These are phyloP conservation scores for Capronia coronata DNA, from an alignment of 2,329 filamentous ascomycete species.

Conservation along the genomic window DNA sequence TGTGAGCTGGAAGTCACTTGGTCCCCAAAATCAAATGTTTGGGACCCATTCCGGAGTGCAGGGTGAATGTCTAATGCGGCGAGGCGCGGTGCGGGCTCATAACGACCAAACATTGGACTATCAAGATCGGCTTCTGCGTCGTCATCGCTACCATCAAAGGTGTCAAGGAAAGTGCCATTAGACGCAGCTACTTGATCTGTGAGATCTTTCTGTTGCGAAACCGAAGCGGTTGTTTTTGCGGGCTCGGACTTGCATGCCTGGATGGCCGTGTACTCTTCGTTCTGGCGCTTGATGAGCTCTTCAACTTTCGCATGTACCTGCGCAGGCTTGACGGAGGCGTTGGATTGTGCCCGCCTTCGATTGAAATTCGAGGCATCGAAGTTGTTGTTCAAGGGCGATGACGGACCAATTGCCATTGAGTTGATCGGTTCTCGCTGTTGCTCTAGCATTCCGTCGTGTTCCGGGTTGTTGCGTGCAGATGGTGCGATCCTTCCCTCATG, in stretches of 20 bases:
- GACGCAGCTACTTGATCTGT: slow-evolving; percentile 15
- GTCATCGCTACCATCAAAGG: slow-evolving; percentile 34
- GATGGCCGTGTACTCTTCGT: slow-evolving; percentile 24
- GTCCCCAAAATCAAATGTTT: slow-evolving; percentile 23
- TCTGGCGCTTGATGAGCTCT: slow-evolving; percentile 26
- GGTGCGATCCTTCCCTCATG: slow-evolving; percentile 66
- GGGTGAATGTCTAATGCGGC: slow-evolving; percentile 35
- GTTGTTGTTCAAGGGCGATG: slow-evolving; percentile 9
- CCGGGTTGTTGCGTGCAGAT: slow-evolving; percentile 22
- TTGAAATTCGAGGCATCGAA: slow-evolving; percentile 3
- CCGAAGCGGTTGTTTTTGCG: neutral
- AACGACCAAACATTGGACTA: slow-evolving; percentile 21
- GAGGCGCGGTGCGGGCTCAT: slow-evolving; percentile 16
- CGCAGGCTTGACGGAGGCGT: slow-evolving; percentile 17
- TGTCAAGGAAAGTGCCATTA: slow-evolving; percentile 25
- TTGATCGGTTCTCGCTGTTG: slow-evolving; percentile 16
- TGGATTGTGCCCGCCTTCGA: slow-evolving; percentile 20
- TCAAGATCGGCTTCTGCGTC: slow-evolving; percentile 34
- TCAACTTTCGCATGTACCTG: slow-evolving; percentile 24
- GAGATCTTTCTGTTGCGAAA: neutral
- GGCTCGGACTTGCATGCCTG: slow-evolving; percentile 6
- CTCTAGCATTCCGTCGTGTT: slow-evolving; percentile 24
- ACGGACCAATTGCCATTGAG: slow-evolving; percentile 5
- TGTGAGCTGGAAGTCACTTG: slow-evolving; percentile 2
- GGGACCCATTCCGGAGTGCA: slow-evolving; percentile 34